Percentiles rank a stretch among this genome's conserved stretches.
These are phyloP conservation scores for Galerina marginata DNA, from an alignment of 768 basidiomycete species.

Conservation along the genomic window DNA sequence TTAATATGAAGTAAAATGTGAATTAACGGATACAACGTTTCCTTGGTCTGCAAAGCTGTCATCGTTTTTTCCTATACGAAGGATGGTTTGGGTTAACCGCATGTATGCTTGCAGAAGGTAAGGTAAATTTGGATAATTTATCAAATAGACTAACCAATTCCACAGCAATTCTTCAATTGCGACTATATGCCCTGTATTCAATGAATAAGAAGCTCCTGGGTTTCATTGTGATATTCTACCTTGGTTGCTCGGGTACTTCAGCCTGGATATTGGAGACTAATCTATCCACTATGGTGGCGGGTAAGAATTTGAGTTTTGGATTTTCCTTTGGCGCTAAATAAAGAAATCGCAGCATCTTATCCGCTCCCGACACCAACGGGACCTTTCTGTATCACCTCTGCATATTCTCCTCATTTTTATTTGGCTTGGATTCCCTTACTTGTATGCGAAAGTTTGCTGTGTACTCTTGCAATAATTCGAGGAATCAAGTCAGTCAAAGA, in stretches of 20 bases:
- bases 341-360: no score
- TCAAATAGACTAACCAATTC: background rate
- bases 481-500: background rate
- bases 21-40: no score
- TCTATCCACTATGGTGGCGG: background rate
- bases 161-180: slow-evolving; percentile 1
- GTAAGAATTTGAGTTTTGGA: no score
- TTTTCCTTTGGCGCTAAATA: no score
- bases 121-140: background rate
- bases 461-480: background rate
- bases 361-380: background rate
- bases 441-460: background rate
- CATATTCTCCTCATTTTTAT: background rate
- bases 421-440: background rate
- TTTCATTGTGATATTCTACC: background rate
- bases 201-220: background rate
- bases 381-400: background rate
- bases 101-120: background rate
- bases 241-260: background rate
- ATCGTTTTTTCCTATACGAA: no score
- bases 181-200: background rate
- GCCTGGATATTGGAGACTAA: background rate
- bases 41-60: no score
- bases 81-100: no score
- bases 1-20: no score